Evolutionary conservation across 805 yeast genomes (phyloP).

Genomic region (Pichia paraexigua): DNA sequence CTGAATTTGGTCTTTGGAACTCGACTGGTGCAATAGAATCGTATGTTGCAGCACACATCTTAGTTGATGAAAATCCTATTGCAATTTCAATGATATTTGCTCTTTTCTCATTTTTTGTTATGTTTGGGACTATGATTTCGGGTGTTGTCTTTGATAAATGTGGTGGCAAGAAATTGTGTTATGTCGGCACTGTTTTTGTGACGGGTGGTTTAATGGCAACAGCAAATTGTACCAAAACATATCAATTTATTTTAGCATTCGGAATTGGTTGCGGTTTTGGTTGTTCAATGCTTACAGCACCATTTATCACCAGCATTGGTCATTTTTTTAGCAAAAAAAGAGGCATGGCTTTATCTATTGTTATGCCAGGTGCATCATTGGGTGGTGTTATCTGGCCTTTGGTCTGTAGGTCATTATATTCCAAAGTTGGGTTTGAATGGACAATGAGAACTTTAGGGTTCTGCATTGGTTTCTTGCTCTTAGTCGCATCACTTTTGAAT

Average conservation of each 20-base stretch:
- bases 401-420: conserved; percentile 42
- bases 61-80: conserved; percentile 34
- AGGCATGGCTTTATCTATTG: conserved; percentile 54
- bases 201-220: conserved; percentile 37
- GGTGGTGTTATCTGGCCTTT: conserved; percentile 53
- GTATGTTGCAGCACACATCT: conserved; percentile 46
- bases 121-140: conserved; percentile 32
- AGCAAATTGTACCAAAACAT: conserved; percentile 35
- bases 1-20: conserved; percentile 59
- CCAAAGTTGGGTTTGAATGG: conserved; percentile 49
- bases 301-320: conserved; percentile 42
- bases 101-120: conserved; percentile 37
- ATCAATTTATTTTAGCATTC: conserved; percentile 46
- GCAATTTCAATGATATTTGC: conserved; percentile 69
- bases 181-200: conserved; percentile 30
- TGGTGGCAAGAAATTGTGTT: conserved; percentile 34
- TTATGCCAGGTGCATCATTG: conserved; percentile 51
- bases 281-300: conserved; percentile 36
- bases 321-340: conserved; percentile 56
- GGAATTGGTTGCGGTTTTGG: conserved; percentile 41
- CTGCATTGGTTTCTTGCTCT: conserved; percentile 29
- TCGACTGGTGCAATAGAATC: conserved; percentile 62
- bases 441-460: conserved; percentile 49
- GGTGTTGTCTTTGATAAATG: conserved; percentile 40
- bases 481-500: conserved; percentile 28